phyloP scores from a whole-genome alignment of 2,329 filamentous ascomycete species.

The Cordyceps fumosorosea region DNA sequence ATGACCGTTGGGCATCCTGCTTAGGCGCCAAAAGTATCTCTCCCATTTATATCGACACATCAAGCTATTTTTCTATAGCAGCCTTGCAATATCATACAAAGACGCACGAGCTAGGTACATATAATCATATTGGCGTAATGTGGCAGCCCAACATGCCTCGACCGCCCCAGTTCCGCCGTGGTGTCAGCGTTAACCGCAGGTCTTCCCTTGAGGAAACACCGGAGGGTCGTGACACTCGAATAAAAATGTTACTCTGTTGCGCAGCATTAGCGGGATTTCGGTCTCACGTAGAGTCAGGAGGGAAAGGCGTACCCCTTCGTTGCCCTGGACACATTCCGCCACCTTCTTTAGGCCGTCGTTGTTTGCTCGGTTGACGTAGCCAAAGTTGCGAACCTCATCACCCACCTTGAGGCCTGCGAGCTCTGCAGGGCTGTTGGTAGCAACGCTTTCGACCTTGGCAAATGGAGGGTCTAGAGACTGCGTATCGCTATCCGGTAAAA shows the following conservation, averaged over 20 bases:
- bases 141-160: slow-evolving; percentile 87
- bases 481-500: slow-evolving; percentile 25
- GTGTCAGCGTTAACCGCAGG: slow-evolving; percentile 65
- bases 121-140: slow-evolving; percentile 66
- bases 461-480: slow-evolving; percentile 44
- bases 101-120: background rate
- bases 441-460: slow-evolving; percentile 83
- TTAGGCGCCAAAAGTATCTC: background rate
- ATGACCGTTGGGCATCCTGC: background rate
- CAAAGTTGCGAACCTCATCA: slow-evolving; percentile 80
- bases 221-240: slow-evolving; percentile 54
- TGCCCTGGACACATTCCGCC: slow-evolving; percentile 82
- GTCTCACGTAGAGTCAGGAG: background rate
- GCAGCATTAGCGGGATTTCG: background rate
- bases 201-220: slow-evolving; percentile 42
- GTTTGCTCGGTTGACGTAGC: slow-evolving; percentile 74
- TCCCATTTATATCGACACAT: background rate
- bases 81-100: background rate
- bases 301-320: slow-evolving; percentile 73
- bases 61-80: background rate
- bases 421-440: slow-evolving; percentile 71
- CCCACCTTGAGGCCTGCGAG: slow-evolving; percentile 72
- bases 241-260: slow-evolving; percentile 59
- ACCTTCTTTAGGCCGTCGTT: slow-evolving; percentile 82
- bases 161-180: slow-evolving; percentile 80